Base-by-base conservation (phyloP, 2,329 filamentous ascomycete species). In the Neurospora sp. region DNA sequence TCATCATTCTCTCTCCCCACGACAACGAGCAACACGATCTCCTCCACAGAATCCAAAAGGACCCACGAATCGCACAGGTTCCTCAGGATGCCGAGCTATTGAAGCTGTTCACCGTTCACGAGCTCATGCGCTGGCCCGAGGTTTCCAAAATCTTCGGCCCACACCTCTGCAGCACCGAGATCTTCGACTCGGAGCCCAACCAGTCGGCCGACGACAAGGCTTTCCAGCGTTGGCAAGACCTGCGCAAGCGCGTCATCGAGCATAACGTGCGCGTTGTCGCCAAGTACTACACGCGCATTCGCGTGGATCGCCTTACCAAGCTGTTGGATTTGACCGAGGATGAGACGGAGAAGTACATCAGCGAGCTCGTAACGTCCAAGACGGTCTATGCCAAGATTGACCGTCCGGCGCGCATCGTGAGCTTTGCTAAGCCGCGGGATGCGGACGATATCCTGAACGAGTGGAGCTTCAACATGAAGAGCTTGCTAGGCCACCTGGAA, bases 1-100 rank as follows among this genome's bases (percentile, higher is more conserved):
- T 97, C 81, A 89, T 97, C 79, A 96, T 98, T 74, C 91, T 99
- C 68, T 92, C 96, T 8, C 94, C 96, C 8, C 93, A 98, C 82
- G 95, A 99, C 83, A 99, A 99, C 81, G 96, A 99, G 81, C 96
- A 99, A 80, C 96, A 95, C 75, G 96, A 99, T 76, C 91, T 99
- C 69, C 89, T 99, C 72, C 94, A 99, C 83, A 92, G 96, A 77
- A 91, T 99, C 75, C 88, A 93, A 79, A 88, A 90, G 80, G 96
- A 99, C 80, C 83, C 90, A 8, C 92, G 96, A 73, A 94, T 94
- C 79, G 82, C 88, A 11, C 87, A 91, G 78, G 88, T 98, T 2
- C 83, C 92, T 4, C 86, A 89, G 69, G 95, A 98, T 74, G 91
- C 92, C 38, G 89, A 94, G 77, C 88, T 99, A 8, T 86, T 99